Evolutionary conservation across 1,284 basidiomycete genomes (phyloP).

Genomic region (Pyrrhoderma lamaoense): DNA sequence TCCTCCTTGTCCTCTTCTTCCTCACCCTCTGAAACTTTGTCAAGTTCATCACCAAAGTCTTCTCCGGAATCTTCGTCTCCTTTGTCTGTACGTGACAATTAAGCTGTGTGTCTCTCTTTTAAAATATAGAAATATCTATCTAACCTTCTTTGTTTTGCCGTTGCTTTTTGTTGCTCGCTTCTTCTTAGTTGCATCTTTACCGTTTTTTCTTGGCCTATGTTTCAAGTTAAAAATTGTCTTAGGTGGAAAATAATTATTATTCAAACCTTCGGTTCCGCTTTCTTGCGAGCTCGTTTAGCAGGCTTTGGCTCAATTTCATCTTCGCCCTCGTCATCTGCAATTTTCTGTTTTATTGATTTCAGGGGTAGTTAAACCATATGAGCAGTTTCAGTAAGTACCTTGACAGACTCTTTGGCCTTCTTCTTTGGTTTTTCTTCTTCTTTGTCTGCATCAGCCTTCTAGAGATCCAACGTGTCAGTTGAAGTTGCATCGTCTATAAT

Average conservation of each 20-base stretch:
- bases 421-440: slow-evolving; percentile 28
- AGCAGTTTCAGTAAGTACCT: slow-evolving; percentile 1
- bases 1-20: slow-evolving; percentile 24
- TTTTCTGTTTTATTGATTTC: slow-evolving; percentile 2
- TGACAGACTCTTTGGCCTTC: slow-evolving; percentile 1
- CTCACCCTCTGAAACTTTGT: slow-evolving; percentile 16
- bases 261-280: slow-evolving; percentile 6
- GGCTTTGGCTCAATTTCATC: slow-evolving; percentile 6
- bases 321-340: slow-evolving; percentile 17
- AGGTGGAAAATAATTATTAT: background rate
- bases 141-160: slow-evolving; percentile 17
- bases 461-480: slow-evolving; percentile 9
- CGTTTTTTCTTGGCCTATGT: slow-evolving; percentile 19
- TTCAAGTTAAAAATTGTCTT: slow-evolving; percentile 2
- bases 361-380: background rate
- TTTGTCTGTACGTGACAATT: background rate
- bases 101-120: background rate
- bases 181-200: slow-evolving; percentile 30
- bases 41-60: slow-evolving; percentile 16
- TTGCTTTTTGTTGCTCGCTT: slow-evolving; percentile 27
- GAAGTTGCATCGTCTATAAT: too few relatives aligned
- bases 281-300: slow-evolving; percentile 12
- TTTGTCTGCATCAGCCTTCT: slow-evolving; percentile 31
- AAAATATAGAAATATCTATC: background rate
- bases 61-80: slow-evolving; percentile 15